Evolutionary conservation across 2,329 filamentous ascomycete genomes (phyloP).

Genomic region (Didymella lethalis): DNA sequence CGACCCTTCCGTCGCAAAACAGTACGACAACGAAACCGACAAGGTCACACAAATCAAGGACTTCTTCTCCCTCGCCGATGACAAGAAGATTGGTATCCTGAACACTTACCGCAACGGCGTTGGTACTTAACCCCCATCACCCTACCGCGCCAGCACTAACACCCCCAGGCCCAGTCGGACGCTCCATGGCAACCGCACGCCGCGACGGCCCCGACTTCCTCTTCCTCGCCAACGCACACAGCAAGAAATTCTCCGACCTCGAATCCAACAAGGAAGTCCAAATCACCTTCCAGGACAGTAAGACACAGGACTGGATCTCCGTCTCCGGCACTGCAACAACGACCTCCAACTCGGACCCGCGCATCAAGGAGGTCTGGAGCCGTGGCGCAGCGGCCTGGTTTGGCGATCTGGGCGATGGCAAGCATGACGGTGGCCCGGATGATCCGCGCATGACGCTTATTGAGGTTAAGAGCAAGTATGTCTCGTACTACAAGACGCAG

Average conservation of each 20-base stretch:
- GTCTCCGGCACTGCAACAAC: slow-evolving; percentile 55
- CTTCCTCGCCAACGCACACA: slow-evolving; percentile 59
- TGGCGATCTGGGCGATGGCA: slow-evolving; percentile 59
- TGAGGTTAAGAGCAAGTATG: slow-evolving; percentile 52
- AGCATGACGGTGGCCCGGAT: slow-evolving; percentile 55
- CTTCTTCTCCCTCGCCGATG: slow-evolving; percentile 57
- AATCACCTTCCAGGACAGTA: slow-evolving; percentile 58
- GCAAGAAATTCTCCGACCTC: slow-evolving; percentile 58
- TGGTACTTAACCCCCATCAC: slow-evolving; percentile 36
- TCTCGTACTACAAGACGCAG: slow-evolving; percentile 51
- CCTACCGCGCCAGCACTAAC: slow-evolving; percentile 9
- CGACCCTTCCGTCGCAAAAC: slow-evolving; percentile 60
- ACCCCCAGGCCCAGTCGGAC: slow-evolving; percentile 50
- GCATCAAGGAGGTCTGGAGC: slow-evolving; percentile 59
- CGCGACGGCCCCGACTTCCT: slow-evolving; percentile 62
- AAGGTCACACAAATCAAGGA: slow-evolving; percentile 58
- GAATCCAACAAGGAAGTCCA: slow-evolving; percentile 53
- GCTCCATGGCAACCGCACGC: slow-evolving; percentile 64
- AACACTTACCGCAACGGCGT: slow-evolving; percentile 53
- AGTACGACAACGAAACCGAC: slow-evolving; percentile 56
- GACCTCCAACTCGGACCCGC: slow-evolving; percentile 54
- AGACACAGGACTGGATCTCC: slow-evolving; percentile 58
- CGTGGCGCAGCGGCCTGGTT: slow-evolving; percentile 57
- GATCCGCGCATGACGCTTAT: slow-evolving; percentile 58
- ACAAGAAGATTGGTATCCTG: slow-evolving; percentile 55